These are phyloP conservation scores for Sextonia rubra DNA, from an alignment of 164 flowering plant species.

Conservation along the genomic window DNA sequence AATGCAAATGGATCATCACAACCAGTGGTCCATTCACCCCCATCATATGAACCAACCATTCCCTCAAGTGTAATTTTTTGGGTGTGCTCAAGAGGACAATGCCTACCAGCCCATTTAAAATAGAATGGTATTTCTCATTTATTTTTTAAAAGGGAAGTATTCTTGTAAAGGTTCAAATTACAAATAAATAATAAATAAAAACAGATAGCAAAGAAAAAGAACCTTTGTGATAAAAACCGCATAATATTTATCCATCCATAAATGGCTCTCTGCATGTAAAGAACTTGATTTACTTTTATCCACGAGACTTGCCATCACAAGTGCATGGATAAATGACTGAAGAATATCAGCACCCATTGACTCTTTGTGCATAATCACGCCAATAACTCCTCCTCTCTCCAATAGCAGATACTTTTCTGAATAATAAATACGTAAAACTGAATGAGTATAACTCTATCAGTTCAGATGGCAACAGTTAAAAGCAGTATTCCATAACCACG, in stretches of 20 bases:
- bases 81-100: too few species aligned
- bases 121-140: too few species aligned
- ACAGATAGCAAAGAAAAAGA: slow-evolving; percentile 2
- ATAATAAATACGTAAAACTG: slow-evolving; percentile 6
- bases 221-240: slow-evolving; percentile 63
- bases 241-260: slow-evolving; percentile 88
- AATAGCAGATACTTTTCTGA: slow-evolving; percentile 65
- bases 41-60: too few species aligned
- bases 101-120: too few species aligned
- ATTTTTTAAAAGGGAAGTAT: too few species aligned
- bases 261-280: slow-evolving; percentile 47
- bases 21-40: too few species aligned
- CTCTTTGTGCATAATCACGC: slow-evolving; percentile 57
- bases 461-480: neutral
- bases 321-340: slow-evolving; percentile 79
- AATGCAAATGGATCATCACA: too few species aligned
- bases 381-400: slow-evolving; percentile 45
- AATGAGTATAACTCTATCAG: neutral
- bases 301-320: slow-evolving; percentile 47
- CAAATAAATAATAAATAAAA: neutral
- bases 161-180: too few species aligned
- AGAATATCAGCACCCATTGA: slow-evolving; percentile 66
- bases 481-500: neutral
- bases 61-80: too few species aligned
- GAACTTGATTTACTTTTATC: slow-evolving; percentile 18